Percentiles rank a stretch among this genome's conserved stretches.
Evolutionary conservation across 2,329 filamentous ascomycete species (phyloP).

Genomic region (Mycosphaerella arachidis): DNA sequence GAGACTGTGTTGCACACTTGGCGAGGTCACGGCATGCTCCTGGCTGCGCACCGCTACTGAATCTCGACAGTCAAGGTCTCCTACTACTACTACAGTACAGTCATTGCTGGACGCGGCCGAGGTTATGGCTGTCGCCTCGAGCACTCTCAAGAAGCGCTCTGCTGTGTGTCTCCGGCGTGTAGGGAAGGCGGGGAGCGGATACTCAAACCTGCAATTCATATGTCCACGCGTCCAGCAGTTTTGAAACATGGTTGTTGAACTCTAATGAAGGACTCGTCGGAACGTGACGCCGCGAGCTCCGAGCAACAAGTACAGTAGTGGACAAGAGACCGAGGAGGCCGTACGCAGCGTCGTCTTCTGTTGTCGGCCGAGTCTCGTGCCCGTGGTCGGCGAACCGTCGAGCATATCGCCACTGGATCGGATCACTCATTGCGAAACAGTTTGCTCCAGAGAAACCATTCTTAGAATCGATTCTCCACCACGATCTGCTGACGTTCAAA

Average conservation of each 20-base stretch:
- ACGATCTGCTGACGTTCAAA: not conserved
- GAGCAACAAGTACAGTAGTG: no score
- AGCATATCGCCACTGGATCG: not conserved
- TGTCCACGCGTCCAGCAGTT: not conserved
- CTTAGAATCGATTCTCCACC: not conserved
- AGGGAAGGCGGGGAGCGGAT: not conserved
- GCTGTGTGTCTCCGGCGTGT: not conserved
- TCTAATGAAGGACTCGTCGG: not conserved
- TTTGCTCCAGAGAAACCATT: not conserved
- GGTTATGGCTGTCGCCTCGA: no score
- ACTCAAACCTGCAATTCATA: not conserved
- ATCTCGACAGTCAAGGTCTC: no score
- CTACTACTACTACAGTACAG: no score
- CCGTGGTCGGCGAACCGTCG: not conserved
- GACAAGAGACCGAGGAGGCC: no score
- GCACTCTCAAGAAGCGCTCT: no score
- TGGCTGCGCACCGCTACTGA: no score
- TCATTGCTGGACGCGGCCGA: no score
- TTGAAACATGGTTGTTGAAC: not conserved
- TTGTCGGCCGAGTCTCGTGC: not conserved
- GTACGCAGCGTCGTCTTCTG: no score
- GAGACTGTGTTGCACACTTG: no score
- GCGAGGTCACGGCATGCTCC: no score
- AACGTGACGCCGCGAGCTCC: not conserved
- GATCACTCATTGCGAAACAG: not conserved